Evolutionary conservation across 176 grass and related monocot genomes (phyloP).

Genomic region (Leersia perrieri): DNA sequence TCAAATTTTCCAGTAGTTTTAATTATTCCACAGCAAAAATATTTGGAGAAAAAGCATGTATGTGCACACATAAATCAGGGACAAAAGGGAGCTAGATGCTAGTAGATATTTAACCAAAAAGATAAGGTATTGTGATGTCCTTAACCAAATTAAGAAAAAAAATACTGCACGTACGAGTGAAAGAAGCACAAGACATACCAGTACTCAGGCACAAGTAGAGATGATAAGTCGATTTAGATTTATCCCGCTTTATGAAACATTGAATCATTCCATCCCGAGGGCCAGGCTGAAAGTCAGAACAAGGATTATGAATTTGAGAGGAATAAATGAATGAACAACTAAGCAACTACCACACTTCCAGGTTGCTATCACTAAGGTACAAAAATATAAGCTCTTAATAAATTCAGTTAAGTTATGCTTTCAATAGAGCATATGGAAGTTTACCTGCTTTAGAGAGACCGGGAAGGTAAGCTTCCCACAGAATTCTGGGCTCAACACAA

Average conservation of each 20-base stretch:
- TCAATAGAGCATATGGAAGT: background rate
- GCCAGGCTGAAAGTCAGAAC: conserved; percentile 69
- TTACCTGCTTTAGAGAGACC: conserved; percentile 90
- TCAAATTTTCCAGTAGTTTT: background rate
- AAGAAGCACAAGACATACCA: conserved; percentile 44
- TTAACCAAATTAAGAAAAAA: background rate
- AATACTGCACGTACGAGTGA: background rate
- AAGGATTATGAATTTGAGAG: background rate
- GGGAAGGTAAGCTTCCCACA: conserved; percentile 93
- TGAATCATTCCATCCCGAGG: conserved; percentile 89
- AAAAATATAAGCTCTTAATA: background rate
- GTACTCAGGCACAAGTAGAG: conserved; percentile 88
- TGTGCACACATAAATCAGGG: background rate
- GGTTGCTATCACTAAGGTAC: background rate
- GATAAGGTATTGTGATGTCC: background rate
- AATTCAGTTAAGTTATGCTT: background rate
- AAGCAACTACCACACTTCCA: background rate
- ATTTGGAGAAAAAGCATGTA: background rate
- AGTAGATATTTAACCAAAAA: background rate
- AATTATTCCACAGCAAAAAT: background rate
- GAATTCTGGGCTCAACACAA: conserved; percentile 81
- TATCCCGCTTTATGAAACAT: conserved; percentile 95
- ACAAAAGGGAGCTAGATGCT: background rate
- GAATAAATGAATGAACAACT: background rate
- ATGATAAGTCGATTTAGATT: conserved; percentile 93